Evolutionary conservation across 1,284 basidiomycete species (phyloP).

Genomic region (Crepidotus sp.): DNA sequence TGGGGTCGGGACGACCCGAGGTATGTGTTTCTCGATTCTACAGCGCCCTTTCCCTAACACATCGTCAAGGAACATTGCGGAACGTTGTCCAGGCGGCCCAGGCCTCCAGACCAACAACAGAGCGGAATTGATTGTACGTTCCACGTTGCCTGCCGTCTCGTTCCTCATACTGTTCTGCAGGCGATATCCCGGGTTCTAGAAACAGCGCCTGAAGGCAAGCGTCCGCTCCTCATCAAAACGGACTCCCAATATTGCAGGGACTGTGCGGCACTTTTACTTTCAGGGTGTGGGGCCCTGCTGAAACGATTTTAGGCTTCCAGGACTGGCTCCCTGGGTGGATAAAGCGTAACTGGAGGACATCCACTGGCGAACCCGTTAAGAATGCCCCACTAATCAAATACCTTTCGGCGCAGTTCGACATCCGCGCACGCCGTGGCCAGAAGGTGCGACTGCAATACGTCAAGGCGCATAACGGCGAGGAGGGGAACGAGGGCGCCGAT

Average conservation of each 20-base stretch:
- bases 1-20: constrained; percentile 57
- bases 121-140: constrained; percentile 71
- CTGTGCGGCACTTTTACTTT: constrained; percentile 39
- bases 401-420: constrained; percentile 43
- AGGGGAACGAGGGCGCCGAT: constrained; percentile 78
- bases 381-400: constrained; percentile 61
- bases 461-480: constrained; percentile 59
- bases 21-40: constrained; percentile 29
- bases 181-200: constrained; percentile 71
- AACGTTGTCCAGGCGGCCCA: constrained; percentile 61
- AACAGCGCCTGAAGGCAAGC: constrained; percentile 43
- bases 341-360: constrained; percentile 39
- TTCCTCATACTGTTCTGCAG: constrained; percentile 28
- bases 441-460: constrained; percentile 55
- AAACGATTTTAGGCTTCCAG: constrained; percentile 40
- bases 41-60: neutral
- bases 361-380: constrained; percentile 47
- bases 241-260: constrained; percentile 73
- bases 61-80: constrained; percentile 59
- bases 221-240: constrained; percentile 58
- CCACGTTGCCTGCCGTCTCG: neutral
- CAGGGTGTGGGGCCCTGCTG: neutral
- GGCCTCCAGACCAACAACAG: constrained; percentile 75
- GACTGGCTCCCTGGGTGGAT: constrained; percentile 62
- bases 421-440: constrained; percentile 41